Percentiles rank a stretch among this genome's conserved stretches.
These are phyloP conservation scores for Saussurea involucrata DNA, from an alignment of 129 eudicot species.

Conservation along the genomic window DNA sequence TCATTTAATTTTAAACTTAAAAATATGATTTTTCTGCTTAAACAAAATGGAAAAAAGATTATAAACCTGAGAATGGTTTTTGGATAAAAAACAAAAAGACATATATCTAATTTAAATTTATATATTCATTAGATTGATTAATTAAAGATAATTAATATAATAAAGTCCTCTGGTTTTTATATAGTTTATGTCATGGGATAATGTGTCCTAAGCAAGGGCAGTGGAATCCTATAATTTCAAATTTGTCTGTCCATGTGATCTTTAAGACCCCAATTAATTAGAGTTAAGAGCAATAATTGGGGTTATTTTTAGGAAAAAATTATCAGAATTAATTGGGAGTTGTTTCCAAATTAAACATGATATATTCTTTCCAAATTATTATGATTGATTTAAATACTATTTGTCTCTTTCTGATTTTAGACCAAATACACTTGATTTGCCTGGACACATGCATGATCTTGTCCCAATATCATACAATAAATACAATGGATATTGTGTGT, in stretches of 20 bases:
- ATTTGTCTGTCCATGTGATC: constrained; percentile 28
- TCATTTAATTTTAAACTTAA: not conserved
- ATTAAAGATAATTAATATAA: not conserved
- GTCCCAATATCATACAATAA: not conserved
- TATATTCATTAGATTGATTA: not conserved
- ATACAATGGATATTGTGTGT: not conserved
- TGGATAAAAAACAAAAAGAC: constrained; percentile 2
- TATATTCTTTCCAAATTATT: constrained; percentile 3
- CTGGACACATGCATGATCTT: not conserved
- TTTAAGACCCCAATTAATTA: constrained; percentile 19
- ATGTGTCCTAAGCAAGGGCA: constrained; percentile 32
- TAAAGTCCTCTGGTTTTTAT: not conserved
- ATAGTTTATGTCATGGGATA: not conserved
- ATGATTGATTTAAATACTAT: constrained; percentile 6
- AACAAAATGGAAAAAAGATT: not conserved
- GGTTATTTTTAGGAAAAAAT: not conserved
- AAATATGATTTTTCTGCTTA: not conserved
- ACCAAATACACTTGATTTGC: constrained; percentile 11
- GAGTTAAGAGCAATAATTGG: not conserved
- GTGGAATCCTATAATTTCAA: constrained; percentile 35
- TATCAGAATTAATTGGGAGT: constrained; percentile 11
- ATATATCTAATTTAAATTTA: not conserved
- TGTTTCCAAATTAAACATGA: constrained; percentile 1
- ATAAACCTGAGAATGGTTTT: not conserved
- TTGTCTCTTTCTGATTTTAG: constrained; percentile 6